phyloP scores from a whole-genome alignment of 768 basidiomycete genomes.

The Exsudoporus frostii region DNA sequence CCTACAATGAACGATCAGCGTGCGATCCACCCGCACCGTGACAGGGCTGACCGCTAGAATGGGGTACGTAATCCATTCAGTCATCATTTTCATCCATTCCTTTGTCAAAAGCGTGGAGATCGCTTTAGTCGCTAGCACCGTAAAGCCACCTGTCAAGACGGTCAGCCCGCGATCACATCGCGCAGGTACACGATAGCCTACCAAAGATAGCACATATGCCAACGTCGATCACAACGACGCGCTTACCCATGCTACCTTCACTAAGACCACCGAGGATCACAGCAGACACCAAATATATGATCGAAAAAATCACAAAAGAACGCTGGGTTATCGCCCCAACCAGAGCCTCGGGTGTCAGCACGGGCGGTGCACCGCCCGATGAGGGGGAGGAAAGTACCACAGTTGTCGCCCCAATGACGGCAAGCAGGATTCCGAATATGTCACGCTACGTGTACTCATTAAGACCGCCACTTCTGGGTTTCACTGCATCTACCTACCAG shows the following conservation, averaged over 20 bases:
- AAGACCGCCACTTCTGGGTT: conserved; percentile 8
- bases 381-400: conserved; percentile 83
- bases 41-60: conserved; percentile 54
- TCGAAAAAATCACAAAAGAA: conserved; percentile 74
- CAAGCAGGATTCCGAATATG: conserved; percentile 72
- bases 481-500: conserved; percentile 42
- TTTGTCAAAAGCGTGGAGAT: conserved; percentile 81
- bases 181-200: conserved; percentile 25
- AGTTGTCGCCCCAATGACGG: conserved; percentile 85
- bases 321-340: conserved; percentile 65
- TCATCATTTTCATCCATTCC: conserved; percentile 73
- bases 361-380: conserved; percentile 52
- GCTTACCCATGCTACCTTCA: conserved; percentile 56
- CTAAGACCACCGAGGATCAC: conserved; percentile 65
- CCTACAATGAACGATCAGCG: conserved; percentile 36
- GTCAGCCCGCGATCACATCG: neutral
- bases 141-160: conserved; percentile 70
- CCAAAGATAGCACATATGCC: conserved; percentile 86
- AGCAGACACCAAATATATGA: conserved; percentile 55
- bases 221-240: conserved; percentile 80
- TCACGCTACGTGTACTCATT: conserved; percentile 52
- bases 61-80: conserved; percentile 81
- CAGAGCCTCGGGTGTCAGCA: conserved; percentile 65
- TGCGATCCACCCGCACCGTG: neutral
- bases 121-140: conserved; percentile 91